Conservation (phyloP, 441 rosid species). For the Euphorbia schlechtendalii region DNA sequence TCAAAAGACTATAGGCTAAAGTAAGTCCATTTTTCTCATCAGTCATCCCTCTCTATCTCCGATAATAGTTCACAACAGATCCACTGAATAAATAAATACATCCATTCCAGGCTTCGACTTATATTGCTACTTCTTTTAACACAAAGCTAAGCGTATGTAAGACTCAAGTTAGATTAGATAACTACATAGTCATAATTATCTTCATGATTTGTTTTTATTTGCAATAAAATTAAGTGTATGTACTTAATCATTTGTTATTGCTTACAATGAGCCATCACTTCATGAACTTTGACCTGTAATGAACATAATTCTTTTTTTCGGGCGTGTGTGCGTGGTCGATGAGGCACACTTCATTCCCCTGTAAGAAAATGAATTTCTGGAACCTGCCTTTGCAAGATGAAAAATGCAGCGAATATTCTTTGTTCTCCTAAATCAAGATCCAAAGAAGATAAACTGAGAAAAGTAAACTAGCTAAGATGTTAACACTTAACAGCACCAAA, state of each 20-base stretch:
- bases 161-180: background rate
- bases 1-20: background rate
- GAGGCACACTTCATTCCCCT: background rate
- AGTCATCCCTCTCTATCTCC: too few relatives aligned
- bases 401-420: background rate
- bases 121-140: background rate
- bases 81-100: background rate
- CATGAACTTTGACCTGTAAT: background rate
- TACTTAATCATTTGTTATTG: background rate
- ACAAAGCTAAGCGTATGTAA: background rate
- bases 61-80: background rate
- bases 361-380: background rate
- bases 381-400: background rate
- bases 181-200: background rate
- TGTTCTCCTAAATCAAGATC: background rate
- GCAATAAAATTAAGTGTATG: background rate
- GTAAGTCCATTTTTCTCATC: background rate
- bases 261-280: background rate
- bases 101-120: background rate
- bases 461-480: too few relatives aligned
- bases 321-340: too few relatives aligned
- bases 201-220: background rate
- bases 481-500: too few relatives aligned
- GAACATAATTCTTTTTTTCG: too few relatives aligned
- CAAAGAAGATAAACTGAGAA: background rate